A percentile compares a stretch with the other conserved stretches of the same genome.
These are phyloP conservation scores for Thinopyrum elongatum DNA, from an alignment of 176 grass and related monocot genomes.

Conservation along the genomic window DNA sequence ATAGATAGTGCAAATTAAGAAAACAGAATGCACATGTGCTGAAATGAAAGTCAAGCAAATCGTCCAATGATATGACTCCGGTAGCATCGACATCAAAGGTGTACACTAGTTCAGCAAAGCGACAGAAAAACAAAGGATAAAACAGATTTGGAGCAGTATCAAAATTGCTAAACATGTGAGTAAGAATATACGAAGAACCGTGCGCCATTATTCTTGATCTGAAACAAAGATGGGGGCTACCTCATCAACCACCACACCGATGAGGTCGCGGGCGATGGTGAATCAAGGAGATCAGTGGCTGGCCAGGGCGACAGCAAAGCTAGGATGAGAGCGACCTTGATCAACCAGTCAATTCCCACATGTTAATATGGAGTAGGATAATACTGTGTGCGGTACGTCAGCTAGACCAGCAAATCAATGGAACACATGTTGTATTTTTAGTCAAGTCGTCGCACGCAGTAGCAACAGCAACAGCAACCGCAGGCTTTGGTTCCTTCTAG, in stretches of 20 bases:
- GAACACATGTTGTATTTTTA: neutral
- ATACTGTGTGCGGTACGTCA: neutral
- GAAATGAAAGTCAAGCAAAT: conserved; percentile 24
- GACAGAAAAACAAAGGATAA: neutral
- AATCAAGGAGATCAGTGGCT: neutral
- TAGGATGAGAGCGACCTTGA: neutral
- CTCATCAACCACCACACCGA: neutral
- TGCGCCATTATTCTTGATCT: conserved; percentile 17
- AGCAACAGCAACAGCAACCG: neutral
- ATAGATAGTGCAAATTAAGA: neutral
- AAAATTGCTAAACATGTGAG: neutral
- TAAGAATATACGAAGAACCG: neutral
- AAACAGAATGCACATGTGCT: conserved; percentile 22
- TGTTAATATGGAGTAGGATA: neutral
- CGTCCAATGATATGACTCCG: neutral
- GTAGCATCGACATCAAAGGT: neutral
- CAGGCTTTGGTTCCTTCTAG: neutral
- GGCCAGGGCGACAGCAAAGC: conserved; percentile 6
- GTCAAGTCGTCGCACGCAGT: neutral
- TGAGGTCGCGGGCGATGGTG: neutral
- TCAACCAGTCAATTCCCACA: neutral
- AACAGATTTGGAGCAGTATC: neutral
- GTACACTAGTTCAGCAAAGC: neutral
- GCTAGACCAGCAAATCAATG: conserved; percentile 10
- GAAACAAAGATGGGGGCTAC: neutral